Percentiles rank a stretch among this genome's conserved stretches.
Conservation (phyloP, 768 basidiomycete species). For the Rhizopogon vulgaris region DNA sequence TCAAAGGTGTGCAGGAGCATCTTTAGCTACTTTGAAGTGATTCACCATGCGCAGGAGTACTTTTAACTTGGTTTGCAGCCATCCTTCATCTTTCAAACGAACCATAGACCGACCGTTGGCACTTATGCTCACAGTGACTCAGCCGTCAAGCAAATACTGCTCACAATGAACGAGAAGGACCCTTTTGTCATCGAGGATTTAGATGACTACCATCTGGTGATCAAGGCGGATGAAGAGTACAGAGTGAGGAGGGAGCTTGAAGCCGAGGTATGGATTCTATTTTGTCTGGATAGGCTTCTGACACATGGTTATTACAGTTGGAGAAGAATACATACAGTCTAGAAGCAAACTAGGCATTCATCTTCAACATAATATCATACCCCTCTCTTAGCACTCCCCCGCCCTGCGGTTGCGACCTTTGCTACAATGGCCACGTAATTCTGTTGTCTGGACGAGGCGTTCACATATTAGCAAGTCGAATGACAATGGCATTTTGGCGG, state of each 20-base stretch:
- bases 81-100: background rate
- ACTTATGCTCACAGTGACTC: constrained; percentile 55
- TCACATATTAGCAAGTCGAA: too few relatives aligned
- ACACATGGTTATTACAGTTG: constrained; percentile 36
- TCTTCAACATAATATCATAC: background rate
- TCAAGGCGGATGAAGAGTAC: constrained; percentile 78
- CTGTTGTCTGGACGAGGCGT: too few relatives aligned
- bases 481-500: too few relatives aligned
- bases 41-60: constrained; percentile 38
- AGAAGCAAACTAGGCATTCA: constrained; percentile 29
- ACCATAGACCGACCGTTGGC: background rate
- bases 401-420: background rate
- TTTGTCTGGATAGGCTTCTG: background rate
- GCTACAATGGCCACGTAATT: too few relatives aligned
- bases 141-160: constrained; percentile 83
- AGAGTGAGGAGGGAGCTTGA: constrained; percentile 68
- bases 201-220: constrained; percentile 77
- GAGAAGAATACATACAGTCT: constrained; percentile 85
- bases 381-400: background rate
- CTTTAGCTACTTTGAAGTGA: constrained; percentile 3
- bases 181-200: constrained; percentile 84
- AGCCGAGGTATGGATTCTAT: constrained; percentile 51
- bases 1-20: constrained; percentile 42
- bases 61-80: constrained; percentile 56
- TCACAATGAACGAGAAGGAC: constrained; percentile 74